Evolutionary conservation across 371 early-diverging fungal species (phyloP).

Genomic region (Mortierella sp.): DNA sequence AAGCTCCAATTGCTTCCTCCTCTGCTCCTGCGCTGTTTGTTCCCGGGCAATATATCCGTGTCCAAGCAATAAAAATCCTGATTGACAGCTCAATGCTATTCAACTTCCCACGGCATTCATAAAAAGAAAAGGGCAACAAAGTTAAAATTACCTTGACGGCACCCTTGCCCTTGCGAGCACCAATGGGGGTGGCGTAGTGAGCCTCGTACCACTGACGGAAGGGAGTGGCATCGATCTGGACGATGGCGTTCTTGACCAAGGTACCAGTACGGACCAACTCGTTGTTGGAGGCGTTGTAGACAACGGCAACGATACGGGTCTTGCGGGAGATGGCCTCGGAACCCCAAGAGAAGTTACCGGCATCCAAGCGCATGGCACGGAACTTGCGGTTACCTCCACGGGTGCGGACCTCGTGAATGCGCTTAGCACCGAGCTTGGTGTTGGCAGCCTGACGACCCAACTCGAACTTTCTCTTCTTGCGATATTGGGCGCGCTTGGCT

Average conservation of each 20-base stretch:
- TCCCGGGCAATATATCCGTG: too few relatives aligned
- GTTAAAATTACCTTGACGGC: conserved; percentile 56
- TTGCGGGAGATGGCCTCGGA: conserved; percentile 95
- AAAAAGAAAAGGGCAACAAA: conserved; percentile 3
- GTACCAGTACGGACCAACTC: conserved; percentile 99
- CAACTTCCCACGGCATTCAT: too few relatives aligned
- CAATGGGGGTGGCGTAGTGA: conserved; percentile 91
- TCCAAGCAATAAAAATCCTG: too few relatives aligned
- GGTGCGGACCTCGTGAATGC: conserved; percentile 94
- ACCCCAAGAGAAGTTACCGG: conserved; percentile 99
- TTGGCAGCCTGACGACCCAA: conserved; percentile 97
- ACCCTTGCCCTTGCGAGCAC: conserved; percentile 85
- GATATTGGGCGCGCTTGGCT: conserved; percentile 97
- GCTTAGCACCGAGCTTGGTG: conserved; percentile 96
- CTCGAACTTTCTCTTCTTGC: conserved; percentile 99
- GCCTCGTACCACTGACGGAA: conserved; percentile 99
- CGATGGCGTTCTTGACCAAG: conserved; percentile 98
- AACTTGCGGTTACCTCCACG: conserved; percentile 99
- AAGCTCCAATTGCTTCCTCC: too few relatives aligned
- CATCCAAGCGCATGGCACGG: conserved; percentile 98
- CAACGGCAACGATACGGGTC: conserved; percentile 97
- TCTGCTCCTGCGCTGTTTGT: too few relatives aligned
- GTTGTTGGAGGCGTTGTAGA: conserved; percentile 99
- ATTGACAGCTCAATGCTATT: too few relatives aligned
- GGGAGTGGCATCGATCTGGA: conserved; percentile 99